A percentile compares a stretch with the other conserved stretches of the same genome.
Conservation (phyloP, 257 asterid species). For the Fraxinus excelsior region DNA sequence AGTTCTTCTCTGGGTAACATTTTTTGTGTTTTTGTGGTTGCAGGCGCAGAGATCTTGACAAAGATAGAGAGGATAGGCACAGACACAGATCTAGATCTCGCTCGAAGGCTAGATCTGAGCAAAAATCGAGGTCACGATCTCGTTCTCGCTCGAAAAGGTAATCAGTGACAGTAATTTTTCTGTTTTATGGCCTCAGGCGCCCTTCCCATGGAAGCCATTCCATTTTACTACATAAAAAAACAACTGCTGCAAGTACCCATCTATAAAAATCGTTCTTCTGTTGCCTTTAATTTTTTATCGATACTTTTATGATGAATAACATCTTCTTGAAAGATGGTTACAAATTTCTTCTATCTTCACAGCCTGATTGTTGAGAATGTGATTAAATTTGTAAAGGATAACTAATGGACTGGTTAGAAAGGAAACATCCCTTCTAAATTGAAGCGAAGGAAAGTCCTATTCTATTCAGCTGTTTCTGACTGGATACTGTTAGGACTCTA, state of each 20-base stretch:
- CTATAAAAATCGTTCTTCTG: constrained; percentile 1
- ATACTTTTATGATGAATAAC: neutral
- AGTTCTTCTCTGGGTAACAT: neutral
- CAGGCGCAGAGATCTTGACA: constrained; percentile 75
- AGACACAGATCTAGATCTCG: constrained; percentile 69
- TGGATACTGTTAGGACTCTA: too few species aligned
- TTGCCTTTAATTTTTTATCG: neutral
- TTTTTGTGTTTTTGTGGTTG: constrained; percentile 20
- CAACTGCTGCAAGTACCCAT: neutral
- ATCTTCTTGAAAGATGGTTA: neutral
- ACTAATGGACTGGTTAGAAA: neutral
- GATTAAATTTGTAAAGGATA: neutral
- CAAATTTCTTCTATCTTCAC: neutral
- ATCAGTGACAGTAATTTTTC: constrained; percentile 12
- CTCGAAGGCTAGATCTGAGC: constrained; percentile 68
- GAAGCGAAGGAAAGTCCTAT: neutral
- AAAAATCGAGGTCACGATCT: constrained; percentile 76
- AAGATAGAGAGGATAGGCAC: constrained; percentile 70
- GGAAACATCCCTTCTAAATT: neutral
- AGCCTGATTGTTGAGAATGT: neutral
- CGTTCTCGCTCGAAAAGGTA: constrained; percentile 92
- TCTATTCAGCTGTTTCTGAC: neutral
- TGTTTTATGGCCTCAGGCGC: neutral
- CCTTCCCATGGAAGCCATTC: neutral
- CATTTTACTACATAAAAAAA: neutral